Evolutionary conservation across 345 rosid species (phyloP).

Genomic region (Populus euphratica): DNA sequence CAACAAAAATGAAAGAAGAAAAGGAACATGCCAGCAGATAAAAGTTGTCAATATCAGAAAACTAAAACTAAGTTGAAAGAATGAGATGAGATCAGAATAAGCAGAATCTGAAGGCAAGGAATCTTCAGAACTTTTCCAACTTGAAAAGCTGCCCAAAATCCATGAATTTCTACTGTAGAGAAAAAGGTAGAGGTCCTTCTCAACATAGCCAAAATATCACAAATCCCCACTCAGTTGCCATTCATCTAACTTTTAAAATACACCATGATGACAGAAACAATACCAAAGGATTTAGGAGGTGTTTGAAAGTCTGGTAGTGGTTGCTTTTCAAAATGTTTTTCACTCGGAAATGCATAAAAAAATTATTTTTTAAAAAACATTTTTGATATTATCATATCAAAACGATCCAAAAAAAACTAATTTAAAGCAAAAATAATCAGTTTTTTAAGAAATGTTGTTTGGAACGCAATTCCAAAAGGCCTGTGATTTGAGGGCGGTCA

Average conservation of each 20-base stretch:
- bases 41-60: background rate
- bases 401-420: no score
- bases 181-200: no score
- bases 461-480: no score
- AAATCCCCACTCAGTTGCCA: background rate
- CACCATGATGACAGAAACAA: background rate
- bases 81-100: background rate
- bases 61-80: background rate
- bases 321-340: no score
- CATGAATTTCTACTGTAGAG: background rate
- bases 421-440: no score
- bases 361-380: no score
- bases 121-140: background rate
- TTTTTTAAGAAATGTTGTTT: no score
- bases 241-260: background rate
- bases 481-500: background rate
- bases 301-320: no score
- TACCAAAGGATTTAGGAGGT: background rate
- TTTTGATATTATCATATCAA: no score
- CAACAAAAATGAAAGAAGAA: background rate
- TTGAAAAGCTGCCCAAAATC: background rate
- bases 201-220: background rate
- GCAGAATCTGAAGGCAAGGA: background rate
- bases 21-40: background rate
- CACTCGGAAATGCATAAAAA: no score